These are phyloP conservation scores for Centaurea solstitialis DNA, from an alignment of 129 eudicot species.

Conservation along the genomic window DNA sequence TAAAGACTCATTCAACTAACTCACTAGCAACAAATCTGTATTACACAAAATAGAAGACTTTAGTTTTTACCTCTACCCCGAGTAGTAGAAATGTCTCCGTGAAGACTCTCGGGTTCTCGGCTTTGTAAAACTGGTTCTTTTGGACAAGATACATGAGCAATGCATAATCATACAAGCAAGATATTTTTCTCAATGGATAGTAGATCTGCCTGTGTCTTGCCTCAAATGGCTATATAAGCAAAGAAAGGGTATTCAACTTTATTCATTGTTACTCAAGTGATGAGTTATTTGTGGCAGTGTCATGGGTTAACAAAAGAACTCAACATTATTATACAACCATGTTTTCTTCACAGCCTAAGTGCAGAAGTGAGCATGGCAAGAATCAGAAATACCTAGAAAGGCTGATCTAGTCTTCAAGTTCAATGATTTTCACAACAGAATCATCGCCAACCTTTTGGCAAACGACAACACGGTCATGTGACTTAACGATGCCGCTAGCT, in stretches of 20 bases:
- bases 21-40: not conserved
- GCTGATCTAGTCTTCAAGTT: slow-evolving; percentile 57
- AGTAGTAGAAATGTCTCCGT: too few relatives aligned
- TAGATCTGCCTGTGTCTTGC: not conserved
- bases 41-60: not conserved
- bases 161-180: not conserved
- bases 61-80: too few relatives aligned
- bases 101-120: too few relatives aligned
- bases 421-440: slow-evolving; percentile 76
- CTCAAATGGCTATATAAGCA: not conserved
- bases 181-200: not conserved
- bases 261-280: not conserved
- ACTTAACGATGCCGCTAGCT: slow-evolving; percentile 58
- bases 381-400: not conserved
- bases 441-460: slow-evolving; percentile 88
- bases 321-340: not conserved
- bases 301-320: not conserved
- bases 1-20: too few relatives aligned
- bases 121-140: too few relatives aligned
- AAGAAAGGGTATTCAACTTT: not conserved
- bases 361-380: not conserved
- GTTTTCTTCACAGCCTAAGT: not conserved
- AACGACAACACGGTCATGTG: slow-evolving; percentile 78
- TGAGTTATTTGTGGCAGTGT: slow-evolving; percentile 3
- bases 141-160: too few relatives aligned